These are phyloP conservation scores for Aeminium ludgeri DNA, from an alignment of 495 filamentous ascomycete species.

Conservation along the genomic window DNA sequence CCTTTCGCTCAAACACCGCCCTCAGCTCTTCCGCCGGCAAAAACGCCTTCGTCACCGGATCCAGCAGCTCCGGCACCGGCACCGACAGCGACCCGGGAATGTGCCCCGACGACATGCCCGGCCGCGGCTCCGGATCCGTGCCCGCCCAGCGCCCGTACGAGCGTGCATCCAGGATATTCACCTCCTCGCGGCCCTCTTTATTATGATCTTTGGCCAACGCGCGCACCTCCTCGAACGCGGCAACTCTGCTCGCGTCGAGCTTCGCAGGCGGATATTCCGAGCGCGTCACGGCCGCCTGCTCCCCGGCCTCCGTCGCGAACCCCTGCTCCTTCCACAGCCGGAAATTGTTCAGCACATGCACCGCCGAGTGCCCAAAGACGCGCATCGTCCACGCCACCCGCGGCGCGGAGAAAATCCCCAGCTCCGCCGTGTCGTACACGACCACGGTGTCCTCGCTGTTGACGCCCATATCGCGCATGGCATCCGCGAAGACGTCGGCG, in stretches of 20 bases:
- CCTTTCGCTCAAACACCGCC: conserved; percentile 57
- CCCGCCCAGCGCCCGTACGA: conserved; percentile 65
- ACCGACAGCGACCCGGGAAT: conserved; percentile 77
- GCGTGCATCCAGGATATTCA: conserved; percentile 85
- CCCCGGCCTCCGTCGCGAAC: conserved; percentile 61
- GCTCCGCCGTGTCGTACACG: conserved; percentile 75
- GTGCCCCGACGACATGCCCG: conserved; percentile 78
- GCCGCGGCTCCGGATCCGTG: conserved; percentile 68
- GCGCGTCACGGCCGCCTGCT: conserved; percentile 31
- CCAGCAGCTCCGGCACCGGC: conserved; percentile 61
- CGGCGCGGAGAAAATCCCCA: conserved; percentile 87
- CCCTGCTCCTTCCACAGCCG: conserved; percentile 71
- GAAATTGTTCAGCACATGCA: conserved; percentile 91
- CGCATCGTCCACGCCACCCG: conserved; percentile 83
- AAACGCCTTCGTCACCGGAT: conserved; percentile 65
- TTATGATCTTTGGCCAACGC: conserved; percentile 55
- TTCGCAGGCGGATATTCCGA: conserved; percentile 38
- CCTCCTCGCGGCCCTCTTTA: conserved; percentile 60
- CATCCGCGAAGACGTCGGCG: conserved; percentile 58
- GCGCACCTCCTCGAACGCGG: conserved; percentile 64
- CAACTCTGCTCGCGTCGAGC: conserved; percentile 38
- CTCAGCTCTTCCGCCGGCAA: conserved; percentile 53
- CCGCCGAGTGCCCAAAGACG: conserved; percentile 77
- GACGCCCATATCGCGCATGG: conserved; percentile 79
- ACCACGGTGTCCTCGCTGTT: conserved; percentile 72